Conservation (phyloP, 192 early-diverging fungal species). For the Entomortierella chlamydospora region DNA sequence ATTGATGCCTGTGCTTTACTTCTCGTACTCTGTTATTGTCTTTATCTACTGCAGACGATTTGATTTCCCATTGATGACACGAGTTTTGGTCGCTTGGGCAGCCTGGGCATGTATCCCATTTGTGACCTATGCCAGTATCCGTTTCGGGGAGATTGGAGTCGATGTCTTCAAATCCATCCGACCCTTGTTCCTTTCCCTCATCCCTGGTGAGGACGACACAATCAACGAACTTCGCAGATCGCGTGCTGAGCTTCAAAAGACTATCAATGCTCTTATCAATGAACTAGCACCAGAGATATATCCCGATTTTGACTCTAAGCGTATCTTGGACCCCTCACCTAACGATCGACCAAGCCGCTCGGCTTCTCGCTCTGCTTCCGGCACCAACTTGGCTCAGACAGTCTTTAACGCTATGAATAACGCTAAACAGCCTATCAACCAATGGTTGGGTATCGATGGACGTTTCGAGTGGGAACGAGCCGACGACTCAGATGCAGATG, state of each 20-base stretch:
- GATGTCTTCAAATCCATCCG: constrained; percentile 86
- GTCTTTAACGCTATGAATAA: constrained; percentile 35
- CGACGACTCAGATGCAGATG: constrained; percentile 65
- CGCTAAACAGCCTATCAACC: constrained; percentile 50
- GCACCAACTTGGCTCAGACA: constrained; percentile 24
- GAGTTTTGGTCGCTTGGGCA: constrained; percentile 46
- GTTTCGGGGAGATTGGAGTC: constrained; percentile 80
- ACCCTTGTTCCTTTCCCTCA: constrained; percentile 83
- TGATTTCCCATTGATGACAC: constrained; percentile 55
- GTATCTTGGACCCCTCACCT: constrained; percentile 52
- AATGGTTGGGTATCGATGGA: constrained; percentile 67
- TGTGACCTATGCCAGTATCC: constrained; percentile 78
- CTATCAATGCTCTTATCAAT: constrained; percentile 85
- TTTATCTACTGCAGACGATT: constrained; percentile 61
- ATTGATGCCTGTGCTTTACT: constrained; percentile 81
- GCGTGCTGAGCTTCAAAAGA: constrained; percentile 78
- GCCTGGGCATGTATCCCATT: constrained; percentile 68
- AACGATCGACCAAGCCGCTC: constrained; percentile 43
- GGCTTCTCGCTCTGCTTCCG: constrained; percentile 40
- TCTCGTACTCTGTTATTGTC: constrained; percentile 74
- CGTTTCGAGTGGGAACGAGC: constrained; percentile 67
- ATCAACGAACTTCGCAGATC: constrained; percentile 74
- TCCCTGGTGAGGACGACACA: constrained; percentile 62
- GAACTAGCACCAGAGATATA: constrained; percentile 87
- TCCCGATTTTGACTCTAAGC: constrained; percentile 73